Evolutionary conservation across 2,329 filamentous ascomycete genomes (phyloP).

Genomic region (Aciculosporium take): DNA sequence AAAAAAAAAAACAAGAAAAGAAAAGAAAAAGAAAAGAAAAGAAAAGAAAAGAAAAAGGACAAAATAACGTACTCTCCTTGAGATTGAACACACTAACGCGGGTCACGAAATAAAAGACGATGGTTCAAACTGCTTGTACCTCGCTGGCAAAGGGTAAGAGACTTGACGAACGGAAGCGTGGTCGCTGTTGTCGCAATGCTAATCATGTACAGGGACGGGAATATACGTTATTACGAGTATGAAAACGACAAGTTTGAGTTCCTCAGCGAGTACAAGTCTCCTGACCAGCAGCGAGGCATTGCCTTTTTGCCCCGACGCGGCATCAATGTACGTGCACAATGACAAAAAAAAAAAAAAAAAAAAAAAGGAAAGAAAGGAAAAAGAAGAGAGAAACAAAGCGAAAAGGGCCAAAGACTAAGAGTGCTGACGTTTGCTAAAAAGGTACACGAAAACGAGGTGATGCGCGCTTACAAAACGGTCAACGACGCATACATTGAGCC

Average conservation of each 20-base stretch:
- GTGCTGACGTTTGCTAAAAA: conserved; percentile 19
- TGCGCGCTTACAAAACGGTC: conserved; percentile 93
- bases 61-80: not conserved
- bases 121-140: conserved; percentile 83
- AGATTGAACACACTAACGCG: not conserved
- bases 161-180: not conserved
- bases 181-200: conserved; percentile 6
- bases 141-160: conserved; percentile 87
- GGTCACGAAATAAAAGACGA: conserved; percentile 44
- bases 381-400: not conserved
- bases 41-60: no score
- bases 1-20: no score
- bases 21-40: not conserved
- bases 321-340: conserved; percentile 55
- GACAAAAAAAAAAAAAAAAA: not conserved
- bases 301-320: conserved; percentile 91
- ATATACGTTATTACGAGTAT: conserved; percentile 98
- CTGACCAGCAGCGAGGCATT: conserved; percentile 83
- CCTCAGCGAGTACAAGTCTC: conserved; percentile 93
- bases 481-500: conserved; percentile 91
- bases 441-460: conserved; percentile 91
- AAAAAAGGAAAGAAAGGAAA: not conserved
- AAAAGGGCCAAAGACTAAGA: not conserved
- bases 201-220: conserved; percentile 61
- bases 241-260: conserved; percentile 98